Evolutionary conservation across 257 asterid genomes (phyloP), one percentile per base, ranked within the genome.

Genomic region (Plantago major): DNA sequence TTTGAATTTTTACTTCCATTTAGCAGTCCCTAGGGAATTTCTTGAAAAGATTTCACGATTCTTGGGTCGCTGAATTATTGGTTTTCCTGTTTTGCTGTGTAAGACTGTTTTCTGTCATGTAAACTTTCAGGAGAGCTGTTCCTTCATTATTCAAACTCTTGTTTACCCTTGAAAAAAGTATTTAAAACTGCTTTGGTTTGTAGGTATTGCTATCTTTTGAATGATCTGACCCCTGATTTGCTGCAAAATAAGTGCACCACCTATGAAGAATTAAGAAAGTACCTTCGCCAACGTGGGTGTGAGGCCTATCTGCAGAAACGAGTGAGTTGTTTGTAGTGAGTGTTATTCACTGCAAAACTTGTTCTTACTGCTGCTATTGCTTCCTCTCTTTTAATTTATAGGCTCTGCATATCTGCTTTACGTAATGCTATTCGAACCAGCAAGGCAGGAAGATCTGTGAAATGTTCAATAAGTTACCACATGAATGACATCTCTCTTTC

Each of bases 291-390:
- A 53, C 80, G 85, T 75, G 96, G 91, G 33, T 84, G 96, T 42
- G 86, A 85, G 73, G 94, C 95, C 26, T 93, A 93, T 74, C 76
- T 87, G 69, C 84, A 79, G 70, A 93, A 87, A 69, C 85, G 94
- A 93, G 99, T 89, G 13, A 66, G 91, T 74, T 55, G 59, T 59
- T 56, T 58, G 42, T 61, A 50, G 42, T 3, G 11, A 52, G 1
- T 67, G 54, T 55, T 46, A 71, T 52, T 62, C 52, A 42, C 33
- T 42, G 30, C 18, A 10, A 58, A 42, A 58, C 67, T 17, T 58
- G 47, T 46, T 62, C 48, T 52, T 37, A 28, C 37, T n/a, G 47
- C 37, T n/a, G 58, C n/a, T 18, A 40, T n/a, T 51, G n/a, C 60
- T 38, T 58, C 37, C 61, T 37, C 15, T 28, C 55, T 42, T 40